Conservation (phyloP, 441 rosid species). For the Lepidium campestre region DNA sequence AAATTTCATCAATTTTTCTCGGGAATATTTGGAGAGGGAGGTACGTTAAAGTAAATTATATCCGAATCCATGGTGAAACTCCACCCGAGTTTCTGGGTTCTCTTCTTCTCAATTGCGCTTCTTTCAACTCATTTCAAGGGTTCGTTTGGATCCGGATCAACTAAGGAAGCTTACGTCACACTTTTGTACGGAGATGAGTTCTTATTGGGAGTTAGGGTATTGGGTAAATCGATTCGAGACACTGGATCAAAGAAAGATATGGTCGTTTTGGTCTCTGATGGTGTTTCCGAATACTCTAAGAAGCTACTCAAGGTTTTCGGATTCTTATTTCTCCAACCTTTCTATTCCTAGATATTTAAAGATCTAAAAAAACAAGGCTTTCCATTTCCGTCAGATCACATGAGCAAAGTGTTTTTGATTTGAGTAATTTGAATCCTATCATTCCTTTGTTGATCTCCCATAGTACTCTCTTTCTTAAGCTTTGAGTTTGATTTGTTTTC, state of each 20-base stretch:
- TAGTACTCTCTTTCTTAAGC: no score
- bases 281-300: slow-evolving; percentile 69
- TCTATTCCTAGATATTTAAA: not conserved
- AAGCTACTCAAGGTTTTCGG: slow-evolving; percentile 55
- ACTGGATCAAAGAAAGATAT: slow-evolving; percentile 72
- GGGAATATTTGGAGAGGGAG: slow-evolving; percentile 24
- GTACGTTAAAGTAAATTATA: not conserved
- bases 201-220: slow-evolving; percentile 86
- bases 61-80: slow-evolving; percentile 33
- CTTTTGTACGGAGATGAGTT: slow-evolving; percentile 92
- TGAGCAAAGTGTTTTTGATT: not conserved
- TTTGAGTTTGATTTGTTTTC: no score
- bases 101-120: slow-evolving; percentile 26
- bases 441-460: not conserved
- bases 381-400: not conserved
- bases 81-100: slow-evolving; percentile 23
- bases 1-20: slow-evolving; percentile 22
- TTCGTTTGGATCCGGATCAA: slow-evolving; percentile 35
- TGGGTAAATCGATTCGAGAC: slow-evolving; percentile 84
- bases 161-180: slow-evolving; percentile 70
- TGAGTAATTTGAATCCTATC: not conserved
- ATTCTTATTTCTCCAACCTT: not conserved
- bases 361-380: not conserved
- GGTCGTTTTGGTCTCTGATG: slow-evolving; percentile 92
- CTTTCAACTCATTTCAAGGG: slow-evolving; percentile 26